Evolutionary conservation across 441 rosid species (phyloP).

Genomic region (Populus hybrid): DNA sequence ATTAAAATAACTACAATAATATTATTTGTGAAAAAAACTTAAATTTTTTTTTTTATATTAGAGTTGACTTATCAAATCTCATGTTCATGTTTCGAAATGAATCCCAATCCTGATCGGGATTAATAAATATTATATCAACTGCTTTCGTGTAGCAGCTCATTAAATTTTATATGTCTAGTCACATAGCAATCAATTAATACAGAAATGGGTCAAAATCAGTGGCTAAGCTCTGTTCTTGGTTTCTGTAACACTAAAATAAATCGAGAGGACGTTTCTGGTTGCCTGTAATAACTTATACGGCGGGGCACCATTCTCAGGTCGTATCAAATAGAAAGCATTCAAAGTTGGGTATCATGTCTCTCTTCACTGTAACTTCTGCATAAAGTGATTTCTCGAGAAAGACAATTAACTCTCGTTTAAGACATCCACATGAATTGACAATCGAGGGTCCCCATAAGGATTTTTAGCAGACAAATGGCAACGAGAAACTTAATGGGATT

Average conservation of each 20-base stretch:
- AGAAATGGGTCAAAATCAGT: background rate
- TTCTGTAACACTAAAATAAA: background rate
- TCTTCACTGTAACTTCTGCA: conserved; percentile 32
- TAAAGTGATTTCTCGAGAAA: conserved; percentile 20
- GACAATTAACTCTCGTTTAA: background rate
- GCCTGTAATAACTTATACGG: background rate
- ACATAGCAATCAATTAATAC: background rate
- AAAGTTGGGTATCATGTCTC: conserved; percentile 40
- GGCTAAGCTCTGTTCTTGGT: background rate
- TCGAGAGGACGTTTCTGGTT: background rate
- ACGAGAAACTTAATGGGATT: conserved; percentile 8
- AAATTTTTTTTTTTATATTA: too few species aligned
- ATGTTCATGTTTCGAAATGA: too few species aligned
- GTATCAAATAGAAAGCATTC: conserved; percentile 7
- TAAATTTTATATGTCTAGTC: background rate
- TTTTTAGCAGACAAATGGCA: conserved; percentile 9
- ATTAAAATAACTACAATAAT: too few species aligned
- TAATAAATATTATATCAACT: background rate
- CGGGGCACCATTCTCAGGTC: background rate
- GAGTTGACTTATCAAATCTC: too few species aligned
- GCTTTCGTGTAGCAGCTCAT: background rate
- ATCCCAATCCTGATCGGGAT: too few species aligned
- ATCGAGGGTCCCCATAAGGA: conserved; percentile 3
- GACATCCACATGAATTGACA: conserved; percentile 1
- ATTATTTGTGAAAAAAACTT: too few species aligned